Evolutionary conservation across 1,139 yeast species (phyloP), one percentile per base, ranked within the genome.

Genomic region (Maudiozyma humilis): DNA sequence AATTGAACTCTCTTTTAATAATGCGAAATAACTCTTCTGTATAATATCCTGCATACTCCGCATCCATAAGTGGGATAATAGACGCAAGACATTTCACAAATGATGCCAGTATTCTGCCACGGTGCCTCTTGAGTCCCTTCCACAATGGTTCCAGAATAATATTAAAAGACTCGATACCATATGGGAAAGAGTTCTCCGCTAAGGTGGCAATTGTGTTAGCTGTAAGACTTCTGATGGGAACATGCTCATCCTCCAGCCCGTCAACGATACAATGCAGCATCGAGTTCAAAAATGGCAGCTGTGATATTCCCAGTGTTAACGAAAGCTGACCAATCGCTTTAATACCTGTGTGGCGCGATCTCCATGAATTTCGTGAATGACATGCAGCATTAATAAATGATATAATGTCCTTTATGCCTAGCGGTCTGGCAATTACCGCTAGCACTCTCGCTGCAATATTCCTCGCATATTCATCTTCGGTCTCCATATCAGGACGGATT

Each of bases 371-470:
- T 55, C 79, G 81, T 0, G 95, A 83, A 44, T 73, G 73, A 44
- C 93, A 80, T 1, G 87, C 93, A 0, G 96, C 96, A 48, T 73
- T 76, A 31, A 91, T 62, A 59, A 91, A 88, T 0, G 96, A 96
- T 14, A 91, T 57, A 42, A 87, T 63, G 3, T 76, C 67, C 2
- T 76, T 79, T 7, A 88, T 67, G 0, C 97, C 96, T 27, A 88
- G 63, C 0, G 96, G 78, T 43, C 78, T 76, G 0, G 95, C 89
- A 2, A 85, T 91, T 4, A 88, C 84, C 0, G 97, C 96, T 62
- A 89, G 72, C 0, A 89, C 78, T 46, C 93, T 68, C 0, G 96
- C 78, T 0, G 95, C 81, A 1, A 81, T 71, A 54, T 83, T 83
- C 44, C 97, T 70, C 3, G 84, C 79, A 54, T 80, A 82, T 53